Conservation (phyloP, 208 protist genomes). For the Trichomonas vaginalis region DNA sequence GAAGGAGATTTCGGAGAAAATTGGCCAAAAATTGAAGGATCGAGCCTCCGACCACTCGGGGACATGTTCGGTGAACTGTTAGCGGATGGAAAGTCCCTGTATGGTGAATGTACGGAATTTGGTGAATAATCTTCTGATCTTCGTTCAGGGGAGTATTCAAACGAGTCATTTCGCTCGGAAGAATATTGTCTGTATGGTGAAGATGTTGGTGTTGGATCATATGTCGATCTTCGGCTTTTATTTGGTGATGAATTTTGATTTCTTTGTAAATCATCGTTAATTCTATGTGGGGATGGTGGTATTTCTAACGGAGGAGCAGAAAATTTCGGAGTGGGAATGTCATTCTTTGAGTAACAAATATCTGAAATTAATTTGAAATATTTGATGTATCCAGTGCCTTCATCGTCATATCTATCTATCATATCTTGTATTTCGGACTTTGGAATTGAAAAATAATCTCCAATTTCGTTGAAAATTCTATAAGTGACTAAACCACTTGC, state of each 20-base stretch:
- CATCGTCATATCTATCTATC: neutral
- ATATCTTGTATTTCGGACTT: neutral
- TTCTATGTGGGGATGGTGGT: neutral
- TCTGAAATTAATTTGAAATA: neutral
- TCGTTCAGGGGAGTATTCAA: too few relatives aligned
- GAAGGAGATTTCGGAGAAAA: neutral
- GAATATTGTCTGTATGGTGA: too few relatives aligned
- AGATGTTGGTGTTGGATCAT: too few relatives aligned
- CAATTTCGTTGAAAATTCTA: neutral
- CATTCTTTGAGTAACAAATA: neutral
- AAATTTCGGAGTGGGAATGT: neutral
- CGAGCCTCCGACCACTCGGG: too few relatives aligned
- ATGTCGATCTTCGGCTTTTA: too few relatives aligned
- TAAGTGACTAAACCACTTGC: neutral
- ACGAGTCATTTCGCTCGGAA: too few relatives aligned
- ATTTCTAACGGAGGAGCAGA: neutral
- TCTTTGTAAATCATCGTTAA: neutral
- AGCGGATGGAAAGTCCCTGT: too few relatives aligned
- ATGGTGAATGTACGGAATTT: too few relatives aligned
- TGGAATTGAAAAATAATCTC: neutral
- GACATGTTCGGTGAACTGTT: too few relatives aligned
- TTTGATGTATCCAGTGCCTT: neutral
- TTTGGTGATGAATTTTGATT: neutral
- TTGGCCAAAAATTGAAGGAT: neutral
- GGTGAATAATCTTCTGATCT: too few relatives aligned